Percentiles rank a stretch among this genome's conserved stretches.
phyloP scores from a whole-genome alignment of 805 yeast species.

The Candida sithepensis region DNA sequence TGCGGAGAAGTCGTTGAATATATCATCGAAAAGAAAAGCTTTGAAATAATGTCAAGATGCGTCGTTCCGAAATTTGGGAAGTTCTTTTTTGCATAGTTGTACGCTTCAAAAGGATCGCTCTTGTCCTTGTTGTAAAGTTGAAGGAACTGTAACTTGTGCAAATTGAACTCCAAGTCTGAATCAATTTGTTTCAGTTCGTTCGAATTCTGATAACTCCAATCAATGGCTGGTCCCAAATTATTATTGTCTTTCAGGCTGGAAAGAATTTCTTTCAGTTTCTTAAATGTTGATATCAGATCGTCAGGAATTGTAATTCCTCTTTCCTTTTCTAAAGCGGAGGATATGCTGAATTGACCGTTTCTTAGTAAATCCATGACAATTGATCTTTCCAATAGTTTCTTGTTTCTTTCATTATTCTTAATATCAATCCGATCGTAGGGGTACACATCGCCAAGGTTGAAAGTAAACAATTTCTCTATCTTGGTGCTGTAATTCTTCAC shows the following conservation, averaged over 20 bases:
- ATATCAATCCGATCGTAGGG: conserved; percentile 21
- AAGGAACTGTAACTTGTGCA: conserved; percentile 42
- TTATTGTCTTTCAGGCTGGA: conserved; percentile 31
- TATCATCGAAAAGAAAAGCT: conserved; percentile 38
- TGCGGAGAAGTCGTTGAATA: conserved; percentile 9
- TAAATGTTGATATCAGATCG: conserved; percentile 34
- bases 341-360: conserved; percentile 27
- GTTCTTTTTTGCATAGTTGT: conserved; percentile 40
- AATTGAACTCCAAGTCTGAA: conserved; percentile 41
- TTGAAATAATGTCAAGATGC: conserved; percentile 40
- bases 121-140: conserved; percentile 24
- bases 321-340: conserved; percentile 27
- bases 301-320: conserved; percentile 25
- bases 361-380: conserved; percentile 31
- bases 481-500: conserved; percentile 25
- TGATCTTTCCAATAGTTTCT: conserved; percentile 24
- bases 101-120: conserved; percentile 31
- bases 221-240: conserved; percentile 42
- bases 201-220: conserved; percentile 40
- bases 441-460: conserved; percentile 24
- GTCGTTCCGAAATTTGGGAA: conserved; percentile 38
- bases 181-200: conserved; percentile 30
- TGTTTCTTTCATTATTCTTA: conserved; percentile 3
- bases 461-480: conserved; percentile 25
- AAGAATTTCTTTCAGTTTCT: conserved; percentile 40